These are phyloP conservation scores for Tulasnella sp. DNA, from an alignment of 768 basidiomycete genomes.

Conservation along the genomic window DNA sequence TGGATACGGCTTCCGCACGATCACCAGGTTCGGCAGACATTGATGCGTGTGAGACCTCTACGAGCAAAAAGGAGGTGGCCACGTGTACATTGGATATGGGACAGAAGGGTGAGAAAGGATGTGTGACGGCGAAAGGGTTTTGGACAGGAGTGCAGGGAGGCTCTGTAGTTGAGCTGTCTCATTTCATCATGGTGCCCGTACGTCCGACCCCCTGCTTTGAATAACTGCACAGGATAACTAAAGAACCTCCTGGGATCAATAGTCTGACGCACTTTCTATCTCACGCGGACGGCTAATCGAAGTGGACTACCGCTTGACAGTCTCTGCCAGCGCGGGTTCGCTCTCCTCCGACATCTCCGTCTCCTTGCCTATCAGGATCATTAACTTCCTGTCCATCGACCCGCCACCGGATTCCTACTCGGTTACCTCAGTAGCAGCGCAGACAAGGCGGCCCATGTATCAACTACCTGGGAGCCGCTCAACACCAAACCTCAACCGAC, in stretches of 20 bases:
- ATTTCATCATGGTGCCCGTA: constrained; percentile 66
- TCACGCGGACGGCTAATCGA: constrained; percentile 59
- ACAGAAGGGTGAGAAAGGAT: constrained; percentile 48
- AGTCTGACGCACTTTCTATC: constrained; percentile 64
- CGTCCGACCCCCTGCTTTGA: constrained; percentile 24
- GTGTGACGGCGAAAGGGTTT: constrained; percentile 78
- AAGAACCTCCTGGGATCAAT: neutral
- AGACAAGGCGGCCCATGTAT: neutral
- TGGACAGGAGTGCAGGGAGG: constrained; percentile 71
- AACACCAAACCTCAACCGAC: neutral
- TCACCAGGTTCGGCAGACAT: constrained; percentile 31
- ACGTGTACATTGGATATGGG: constrained; percentile 56
- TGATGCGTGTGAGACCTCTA: constrained; percentile 53
- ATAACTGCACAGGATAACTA: no score
- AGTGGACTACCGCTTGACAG: constrained; percentile 59
- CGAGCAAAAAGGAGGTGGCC: constrained; percentile 51
- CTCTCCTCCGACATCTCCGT: constrained; percentile 54
- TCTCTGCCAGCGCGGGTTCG: constrained; percentile 48
- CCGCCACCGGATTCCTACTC: constrained; percentile 42
- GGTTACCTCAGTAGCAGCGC: neutral
- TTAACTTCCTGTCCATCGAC: constrained; percentile 80
- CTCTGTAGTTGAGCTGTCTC: constrained; percentile 49
- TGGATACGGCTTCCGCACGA: constrained; percentile 30
- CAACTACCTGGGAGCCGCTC: neutral
- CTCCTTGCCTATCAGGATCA: constrained; percentile 59